Conservation (phyloP, 2,329 filamentous ascomycete species). For the Botrytis fragariae region DNA sequence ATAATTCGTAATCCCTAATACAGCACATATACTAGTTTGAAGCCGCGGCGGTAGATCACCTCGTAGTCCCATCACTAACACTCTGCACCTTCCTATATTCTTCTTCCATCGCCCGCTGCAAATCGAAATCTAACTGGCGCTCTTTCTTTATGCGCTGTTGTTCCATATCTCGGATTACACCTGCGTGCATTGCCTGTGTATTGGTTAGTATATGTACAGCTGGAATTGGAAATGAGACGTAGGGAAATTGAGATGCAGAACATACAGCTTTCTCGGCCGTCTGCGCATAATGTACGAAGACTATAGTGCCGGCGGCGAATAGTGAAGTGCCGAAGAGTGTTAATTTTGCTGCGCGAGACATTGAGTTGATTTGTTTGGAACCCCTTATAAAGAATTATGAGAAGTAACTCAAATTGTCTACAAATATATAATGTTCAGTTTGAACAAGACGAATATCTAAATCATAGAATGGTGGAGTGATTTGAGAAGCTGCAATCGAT, state of each 20-base stretch:
- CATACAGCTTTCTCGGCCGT: constrained; percentile 76
- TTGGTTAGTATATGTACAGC: background rate
- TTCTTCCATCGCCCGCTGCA: constrained; percentile 79
- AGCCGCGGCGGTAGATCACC: constrained; percentile 11
- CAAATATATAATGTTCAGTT: background rate
- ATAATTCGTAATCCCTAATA: background rate
- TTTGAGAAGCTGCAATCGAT: constrained; percentile 13
- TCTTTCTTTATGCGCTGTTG: constrained; percentile 88
- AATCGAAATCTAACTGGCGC: constrained; percentile 89
- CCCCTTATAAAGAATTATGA: background rate
- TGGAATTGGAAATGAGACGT: background rate
- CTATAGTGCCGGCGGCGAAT: constrained; percentile 72
- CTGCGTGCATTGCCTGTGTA: constrained; percentile 84
- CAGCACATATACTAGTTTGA: background rate
- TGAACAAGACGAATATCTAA: background rate
- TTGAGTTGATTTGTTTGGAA: constrained; percentile 41
- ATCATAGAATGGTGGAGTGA: constrained; percentile 1
- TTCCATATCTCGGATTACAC: constrained; percentile 91
- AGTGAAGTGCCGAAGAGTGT: constrained; percentile 77
- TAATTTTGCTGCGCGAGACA: constrained; percentile 89
- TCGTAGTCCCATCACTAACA: constrained; percentile 53
- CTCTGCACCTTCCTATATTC: constrained; percentile 89
- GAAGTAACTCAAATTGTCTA: background rate
- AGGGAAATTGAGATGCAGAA: constrained; percentile 24
- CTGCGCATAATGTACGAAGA: constrained; percentile 88